Evolutionary conservation across 352 stramenopile genomes (phyloP).

Genomic region (Phytophthora pinifolia): DNA sequence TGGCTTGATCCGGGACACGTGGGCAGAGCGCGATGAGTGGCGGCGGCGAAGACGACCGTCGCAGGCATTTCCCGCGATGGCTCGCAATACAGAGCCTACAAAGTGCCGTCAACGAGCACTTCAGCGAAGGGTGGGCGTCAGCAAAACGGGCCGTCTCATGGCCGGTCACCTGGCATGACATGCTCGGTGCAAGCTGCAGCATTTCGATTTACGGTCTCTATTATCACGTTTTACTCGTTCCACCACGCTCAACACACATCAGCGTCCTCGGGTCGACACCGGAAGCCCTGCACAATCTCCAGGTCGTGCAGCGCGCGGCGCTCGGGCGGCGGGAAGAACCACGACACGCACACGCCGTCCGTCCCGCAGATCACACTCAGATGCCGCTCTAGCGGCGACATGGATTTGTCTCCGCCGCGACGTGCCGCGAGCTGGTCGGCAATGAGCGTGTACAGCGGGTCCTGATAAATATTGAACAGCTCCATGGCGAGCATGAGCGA

Average conservation of each 20-base stretch:
- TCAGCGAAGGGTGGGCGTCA: too few relatives aligned
- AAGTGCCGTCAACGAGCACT: too few relatives aligned
- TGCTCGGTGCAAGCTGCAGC: too few relatives aligned
- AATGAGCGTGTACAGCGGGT: constrained; percentile 53
- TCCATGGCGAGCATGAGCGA: constrained; percentile 80
- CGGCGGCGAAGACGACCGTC: not conserved
- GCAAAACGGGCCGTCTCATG: too few relatives aligned
- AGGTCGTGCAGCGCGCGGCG: constrained; percentile 48
- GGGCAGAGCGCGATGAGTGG: not conserved
- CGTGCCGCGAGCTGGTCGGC: constrained; percentile 53
- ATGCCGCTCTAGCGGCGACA: constrained; percentile 58
- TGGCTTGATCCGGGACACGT: constrained; percentile 17
- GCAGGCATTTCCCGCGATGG: too few relatives aligned
- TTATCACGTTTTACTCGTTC: too few relatives aligned
- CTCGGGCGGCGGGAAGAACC: constrained; percentile 58
- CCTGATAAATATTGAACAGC: constrained; percentile 71
- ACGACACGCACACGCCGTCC: constrained; percentile 60
- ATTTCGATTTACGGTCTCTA: too few relatives aligned
- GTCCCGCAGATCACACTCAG: constrained; percentile 81
- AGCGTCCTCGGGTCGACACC: constrained; percentile 16
- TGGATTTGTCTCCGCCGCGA: constrained; percentile 58
- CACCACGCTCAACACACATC: constrained; percentile 35
- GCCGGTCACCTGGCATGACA: too few relatives aligned
- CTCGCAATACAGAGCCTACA: too few relatives aligned
- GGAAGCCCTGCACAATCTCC: constrained; percentile 66